A percentile compares a stretch with the other conserved stretches of the same genome.
These are phyloP conservation scores for Saccharomycopsis sp. DNA, from an alignment of 805 yeast species.

Conservation along the genomic window DNA sequence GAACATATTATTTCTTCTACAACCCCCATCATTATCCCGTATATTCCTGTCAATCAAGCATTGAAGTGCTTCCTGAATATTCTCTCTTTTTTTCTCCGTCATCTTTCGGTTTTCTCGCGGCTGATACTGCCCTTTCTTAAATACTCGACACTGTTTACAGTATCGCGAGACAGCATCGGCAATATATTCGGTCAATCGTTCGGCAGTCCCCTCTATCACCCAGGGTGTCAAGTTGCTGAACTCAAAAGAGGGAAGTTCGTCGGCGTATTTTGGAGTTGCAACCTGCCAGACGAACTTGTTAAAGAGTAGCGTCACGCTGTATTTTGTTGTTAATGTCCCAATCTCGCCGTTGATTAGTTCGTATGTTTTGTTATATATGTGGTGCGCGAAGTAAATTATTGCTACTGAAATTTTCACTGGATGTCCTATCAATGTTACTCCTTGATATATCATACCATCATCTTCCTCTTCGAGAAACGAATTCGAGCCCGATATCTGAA, in stretches of 20 bases:
- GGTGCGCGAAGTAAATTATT: slow-evolving; percentile 5
- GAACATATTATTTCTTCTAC: neutral
- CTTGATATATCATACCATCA: neutral
- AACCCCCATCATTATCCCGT: neutral
- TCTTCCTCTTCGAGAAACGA: neutral
- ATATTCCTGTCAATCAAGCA: neutral
- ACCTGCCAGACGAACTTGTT: slow-evolving; percentile 2
- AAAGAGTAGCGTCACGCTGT: slow-evolving; percentile 11
- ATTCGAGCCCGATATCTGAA: neutral
- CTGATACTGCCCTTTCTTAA: neutral
- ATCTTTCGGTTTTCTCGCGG: neutral
- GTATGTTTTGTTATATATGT: slow-evolving; percentile 1
- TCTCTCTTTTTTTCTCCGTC: neutral
- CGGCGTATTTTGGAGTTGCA: neutral
- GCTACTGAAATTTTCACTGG: neutral
- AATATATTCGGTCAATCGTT: neutral
- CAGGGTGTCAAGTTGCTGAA: neutral
- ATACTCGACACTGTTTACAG: neutral
- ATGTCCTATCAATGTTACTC: neutral
- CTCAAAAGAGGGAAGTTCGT: neutral
- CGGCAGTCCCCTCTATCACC: neutral
- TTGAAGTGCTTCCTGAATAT: neutral
- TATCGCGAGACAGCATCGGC: neutral
- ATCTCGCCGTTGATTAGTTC: neutral
- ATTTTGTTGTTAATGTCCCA: slow-evolving; percentile 1